Base-by-base conservation (phyloP, 2,329 filamentous ascomycete genomes). In the Colletotrichum sp. region DNA sequence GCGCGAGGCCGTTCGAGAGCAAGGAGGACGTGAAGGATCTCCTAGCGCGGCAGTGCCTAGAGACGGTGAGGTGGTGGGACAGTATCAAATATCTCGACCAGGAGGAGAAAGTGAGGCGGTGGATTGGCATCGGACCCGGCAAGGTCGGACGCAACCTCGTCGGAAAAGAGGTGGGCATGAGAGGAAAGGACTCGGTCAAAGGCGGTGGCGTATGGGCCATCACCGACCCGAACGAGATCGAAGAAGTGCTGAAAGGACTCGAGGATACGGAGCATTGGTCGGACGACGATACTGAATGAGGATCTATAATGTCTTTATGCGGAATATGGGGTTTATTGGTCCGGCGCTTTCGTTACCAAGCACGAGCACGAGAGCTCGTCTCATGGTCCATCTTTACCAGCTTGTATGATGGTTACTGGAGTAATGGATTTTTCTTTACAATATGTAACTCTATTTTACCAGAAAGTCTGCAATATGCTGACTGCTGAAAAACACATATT, bases 61-160 rank as follows among this genome's bases (percentile, higher is more conserved):
- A 98, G 86, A 98, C 96, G 34, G 95, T 99, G 57, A 90, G 92
- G 75, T 99, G 96, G 96, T 98, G 96, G 93, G 95, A 98, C 79
- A 97, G 95, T 80, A 96, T 99, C 80, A 93, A 92, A 79, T 98
- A 98, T 82, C 87, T 98, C 66, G 95, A 98, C 83, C 93, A 97
- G 82, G 92, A 97, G 80, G 91, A 93, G 81, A 93, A 93, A 78
- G 95, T 98, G 22, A 90, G 93, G 80, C 89, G 96, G 72, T 98
- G 96, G 94, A 91, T 99, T 66, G 96, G 96, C 59, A 95, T 99
- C 77, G 96, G 96, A 1, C 96, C 96, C 0, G 96, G 96, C 7
- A 98, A 98, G 83, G 96, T 99, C 3, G 96, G 96, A 1, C 90
- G 96, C 73, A 98, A 98, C 83, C 88, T 99, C 9, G 96, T 99